These are phyloP conservation scores for Argentina anserina DNA, from an alignment of 306 rosid species.

Conservation along the genomic window DNA sequence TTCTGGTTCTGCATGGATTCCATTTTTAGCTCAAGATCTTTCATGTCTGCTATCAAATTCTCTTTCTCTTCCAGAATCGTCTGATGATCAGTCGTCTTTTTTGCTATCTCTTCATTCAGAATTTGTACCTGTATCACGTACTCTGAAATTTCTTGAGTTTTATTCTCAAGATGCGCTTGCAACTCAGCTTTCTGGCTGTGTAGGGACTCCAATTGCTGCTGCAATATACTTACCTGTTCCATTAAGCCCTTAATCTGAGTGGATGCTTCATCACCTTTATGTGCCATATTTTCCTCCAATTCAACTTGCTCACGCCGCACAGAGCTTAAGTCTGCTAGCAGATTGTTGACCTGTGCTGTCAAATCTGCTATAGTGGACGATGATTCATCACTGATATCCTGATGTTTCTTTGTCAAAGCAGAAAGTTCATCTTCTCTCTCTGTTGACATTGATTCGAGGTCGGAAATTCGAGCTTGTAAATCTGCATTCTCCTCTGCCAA, in stretches of 20 bases:
- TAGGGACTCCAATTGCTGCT: conserved; percentile 53
- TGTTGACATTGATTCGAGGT: conserved; percentile 38
- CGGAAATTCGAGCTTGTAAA: conserved; percentile 48
- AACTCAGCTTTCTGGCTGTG: conserved; percentile 44
- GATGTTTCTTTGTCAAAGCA: conserved; percentile 40
- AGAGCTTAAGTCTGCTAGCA: conserved; percentile 39
- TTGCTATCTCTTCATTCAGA: conserved; percentile 55
- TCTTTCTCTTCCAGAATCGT: conserved; percentile 47
- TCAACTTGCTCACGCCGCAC: conserved; percentile 39
- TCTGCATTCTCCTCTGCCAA: conserved; percentile 42
- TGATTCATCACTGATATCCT: conserved; percentile 47
- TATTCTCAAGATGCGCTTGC: conserved; percentile 52
- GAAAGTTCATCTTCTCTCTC: conserved; percentile 58
- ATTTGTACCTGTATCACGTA: conserved; percentile 46
- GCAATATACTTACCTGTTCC: conserved; percentile 52
- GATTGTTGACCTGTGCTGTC: conserved; percentile 49
- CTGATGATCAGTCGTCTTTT: conserved; percentile 45
- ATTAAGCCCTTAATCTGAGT: conserved; percentile 41
- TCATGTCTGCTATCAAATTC: conserved; percentile 36
- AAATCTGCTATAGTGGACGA: conserved; percentile 50
- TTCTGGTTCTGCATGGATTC: conserved; percentile 38
- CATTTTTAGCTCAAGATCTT: conserved; percentile 45
- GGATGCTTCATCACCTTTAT: conserved; percentile 53
- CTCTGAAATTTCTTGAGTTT: conserved; percentile 44
- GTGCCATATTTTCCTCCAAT: conserved; percentile 48